Percentiles rank a stretch among this genome's conserved stretches.
phyloP scores from a whole-genome alignment of 495 filamentous ascomycete species.

The Aspergillus egyptiacus region DNA sequence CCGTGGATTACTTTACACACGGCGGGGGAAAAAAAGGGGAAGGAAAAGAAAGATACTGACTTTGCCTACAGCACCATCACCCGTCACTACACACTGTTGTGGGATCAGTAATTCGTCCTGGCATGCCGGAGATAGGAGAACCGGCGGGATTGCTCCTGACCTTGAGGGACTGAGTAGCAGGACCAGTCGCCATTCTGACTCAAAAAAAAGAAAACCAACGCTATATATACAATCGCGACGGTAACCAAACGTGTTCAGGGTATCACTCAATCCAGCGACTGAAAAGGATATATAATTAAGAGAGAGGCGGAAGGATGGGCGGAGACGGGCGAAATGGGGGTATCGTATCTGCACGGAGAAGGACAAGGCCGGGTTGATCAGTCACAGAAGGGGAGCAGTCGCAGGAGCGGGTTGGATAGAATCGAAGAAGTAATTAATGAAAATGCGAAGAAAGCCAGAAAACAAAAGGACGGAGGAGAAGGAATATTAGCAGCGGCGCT shows the following conservation, averaged over 20 bases:
- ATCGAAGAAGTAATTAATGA: neutral
- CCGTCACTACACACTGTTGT: constrained; percentile 89
- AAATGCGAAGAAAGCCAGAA: constrained; percentile 6
- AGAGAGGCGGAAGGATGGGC: constrained; percentile 6
- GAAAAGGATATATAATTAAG: constrained; percentile 9
- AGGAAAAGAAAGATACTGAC: constrained; percentile 42
- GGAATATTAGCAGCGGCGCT: neutral
- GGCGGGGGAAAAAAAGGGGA: neutral
- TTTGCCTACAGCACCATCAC: constrained; percentile 98
- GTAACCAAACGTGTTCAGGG: constrained; percentile 5
- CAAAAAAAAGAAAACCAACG: constrained; percentile 3
- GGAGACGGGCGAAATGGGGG: constrained; percentile 15
- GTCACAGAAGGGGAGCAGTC: constrained; percentile 1
- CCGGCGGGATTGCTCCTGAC: constrained; percentile 34
- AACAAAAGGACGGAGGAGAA: constrained; percentile 3
- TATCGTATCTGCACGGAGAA: constrained; percentile 18
- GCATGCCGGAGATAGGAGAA: constrained; percentile 15
- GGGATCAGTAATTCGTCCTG: constrained; percentile 18
- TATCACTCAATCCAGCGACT: constrained; percentile 13
- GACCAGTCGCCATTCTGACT: constrained; percentile 56
- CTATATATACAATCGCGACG: constrained; percentile 10
- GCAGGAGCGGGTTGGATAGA: neutral
- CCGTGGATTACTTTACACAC: neutral
- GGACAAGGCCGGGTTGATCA: constrained; percentile 8
- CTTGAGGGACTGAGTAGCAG: constrained; percentile 70